A percentile compares a stretch with the other conserved stretches of the same genome.
These are phyloP conservation scores for Sporothrix inflata DNA, from an alignment of 2,329 filamentous ascomycete species.

Conservation along the genomic window DNA sequence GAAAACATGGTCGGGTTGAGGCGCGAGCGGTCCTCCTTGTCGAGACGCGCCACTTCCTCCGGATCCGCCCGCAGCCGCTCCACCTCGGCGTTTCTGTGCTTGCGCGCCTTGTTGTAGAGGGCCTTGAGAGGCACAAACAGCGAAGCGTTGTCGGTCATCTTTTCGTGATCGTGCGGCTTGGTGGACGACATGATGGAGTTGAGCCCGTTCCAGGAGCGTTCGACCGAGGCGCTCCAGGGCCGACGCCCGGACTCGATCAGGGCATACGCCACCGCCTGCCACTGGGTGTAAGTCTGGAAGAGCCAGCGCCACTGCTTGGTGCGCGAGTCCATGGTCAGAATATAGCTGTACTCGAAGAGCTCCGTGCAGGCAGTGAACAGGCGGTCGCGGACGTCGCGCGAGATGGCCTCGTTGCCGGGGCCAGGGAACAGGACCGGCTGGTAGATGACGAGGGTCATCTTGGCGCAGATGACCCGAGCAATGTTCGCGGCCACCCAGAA, in stretches of 20 bases:
- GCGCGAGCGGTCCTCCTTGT: conserved; percentile 52
- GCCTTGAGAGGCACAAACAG: conserved; percentile 60
- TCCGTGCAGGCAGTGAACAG: conserved; percentile 57
- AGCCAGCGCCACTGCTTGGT: conserved; percentile 61
- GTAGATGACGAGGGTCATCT: conserved; percentile 59
- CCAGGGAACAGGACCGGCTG: conserved; percentile 53
- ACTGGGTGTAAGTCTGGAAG: conserved; percentile 62
- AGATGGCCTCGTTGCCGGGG: conserved; percentile 41
- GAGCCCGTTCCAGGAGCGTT: conserved; percentile 39
- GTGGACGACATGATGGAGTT: conserved; percentile 40
- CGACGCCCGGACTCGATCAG: conserved; percentile 54
- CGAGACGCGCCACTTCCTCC: conserved; percentile 53
- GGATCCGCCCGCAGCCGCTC: conserved; percentile 52
- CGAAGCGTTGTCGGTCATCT: conserved; percentile 50
- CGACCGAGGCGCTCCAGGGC: conserved; percentile 43
- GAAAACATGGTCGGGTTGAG: conserved; percentile 52
- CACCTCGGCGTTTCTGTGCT: conserved; percentile 56
- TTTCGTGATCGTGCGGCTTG: conserved; percentile 47
- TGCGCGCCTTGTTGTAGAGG: conserved; percentile 56
- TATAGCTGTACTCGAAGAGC: conserved; percentile 59
- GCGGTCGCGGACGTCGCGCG: conserved; percentile 41
- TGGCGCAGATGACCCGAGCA: conserved; percentile 55
- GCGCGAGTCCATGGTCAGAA: conserved; percentile 54
- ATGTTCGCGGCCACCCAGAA: conserved; percentile 56
- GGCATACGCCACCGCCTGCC: conserved; percentile 61